phyloP scores from a whole-genome alignment of 805 yeast genomes.

The Sporopachydermia quercuum region DNA sequence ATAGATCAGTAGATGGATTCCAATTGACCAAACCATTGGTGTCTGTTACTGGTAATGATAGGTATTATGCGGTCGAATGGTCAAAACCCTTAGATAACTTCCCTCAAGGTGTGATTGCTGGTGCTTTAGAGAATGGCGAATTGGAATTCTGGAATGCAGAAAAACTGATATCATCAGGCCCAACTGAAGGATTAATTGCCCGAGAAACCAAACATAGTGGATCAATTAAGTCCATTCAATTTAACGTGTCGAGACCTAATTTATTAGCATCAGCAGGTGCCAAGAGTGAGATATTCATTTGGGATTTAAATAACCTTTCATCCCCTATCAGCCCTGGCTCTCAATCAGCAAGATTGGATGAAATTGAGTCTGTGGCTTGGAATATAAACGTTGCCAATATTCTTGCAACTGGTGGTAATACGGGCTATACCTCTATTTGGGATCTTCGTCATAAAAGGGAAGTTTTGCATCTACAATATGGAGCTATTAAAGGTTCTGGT shows the following conservation, averaged over 20 bases:
- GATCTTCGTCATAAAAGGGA: constrained; percentile 80
- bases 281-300: constrained; percentile 77
- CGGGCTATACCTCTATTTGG: constrained; percentile 87
- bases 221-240: constrained; percentile 56
- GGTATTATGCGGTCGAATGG: constrained; percentile 69
- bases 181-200: constrained; percentile 20
- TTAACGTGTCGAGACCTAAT: constrained; percentile 60
- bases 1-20: constrained; percentile 17
- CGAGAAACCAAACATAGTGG: constrained; percentile 47
- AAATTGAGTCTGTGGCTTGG: constrained; percentile 76
- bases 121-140: constrained; percentile 75
- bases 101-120: constrained; percentile 53
- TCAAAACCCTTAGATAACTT: constrained; percentile 37
- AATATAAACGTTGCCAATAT: constrained; percentile 72
- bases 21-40: constrained; percentile 25
- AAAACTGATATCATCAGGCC: constrained; percentile 21
- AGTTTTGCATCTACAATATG: constrained; percentile 70
- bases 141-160: constrained; percentile 65
- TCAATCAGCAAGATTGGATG: constrained; percentile 69
- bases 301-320: constrained; percentile 64
- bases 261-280: constrained; percentile 77
- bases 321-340: constrained; percentile 51
- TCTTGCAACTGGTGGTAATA: constrained; percentile 76
- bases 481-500: constrained; percentile 35
- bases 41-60: constrained; percentile 34